These are phyloP conservation scores for Fusarium temperatum DNA, from an alignment of 2,329 filamentous ascomycete species.

Conservation along the genomic window DNA sequence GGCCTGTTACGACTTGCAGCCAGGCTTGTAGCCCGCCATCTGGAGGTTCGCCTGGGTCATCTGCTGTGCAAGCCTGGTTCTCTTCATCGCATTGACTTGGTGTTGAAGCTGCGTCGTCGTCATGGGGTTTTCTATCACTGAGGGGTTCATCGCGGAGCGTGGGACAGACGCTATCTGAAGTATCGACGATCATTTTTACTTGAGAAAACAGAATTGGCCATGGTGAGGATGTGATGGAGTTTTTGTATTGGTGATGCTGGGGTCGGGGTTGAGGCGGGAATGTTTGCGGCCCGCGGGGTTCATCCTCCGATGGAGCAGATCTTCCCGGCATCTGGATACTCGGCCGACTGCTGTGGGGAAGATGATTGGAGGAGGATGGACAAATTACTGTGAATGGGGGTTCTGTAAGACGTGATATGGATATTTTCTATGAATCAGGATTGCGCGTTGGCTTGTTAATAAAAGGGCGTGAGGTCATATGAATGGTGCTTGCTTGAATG, in stretches of 20 bases:
- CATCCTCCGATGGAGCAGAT: conserved; percentile 16
- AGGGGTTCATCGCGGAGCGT: conserved; percentile 1
- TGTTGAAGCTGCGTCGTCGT: conserved; percentile 18
- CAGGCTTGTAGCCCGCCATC: conserved; percentile 51
- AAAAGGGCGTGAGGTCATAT: too few species aligned
- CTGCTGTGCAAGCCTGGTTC: background rate
- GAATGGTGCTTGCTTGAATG: background rate
- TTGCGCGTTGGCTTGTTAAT: accelerated
- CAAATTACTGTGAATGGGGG: background rate
- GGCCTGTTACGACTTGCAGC: conserved; percentile 51
- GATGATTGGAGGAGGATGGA: background rate
- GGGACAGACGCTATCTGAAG: conserved; percentile 13
- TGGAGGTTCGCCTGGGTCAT: conserved; percentile 36
- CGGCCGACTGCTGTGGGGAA: background rate
- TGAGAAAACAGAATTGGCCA: background rate
- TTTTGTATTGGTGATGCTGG: conserved; percentile 14
- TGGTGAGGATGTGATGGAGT: background rate
- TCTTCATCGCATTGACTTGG: background rate
- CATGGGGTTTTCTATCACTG: conserved; percentile 11
- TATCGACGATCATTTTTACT: background rate
- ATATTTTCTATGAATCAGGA: background rate
- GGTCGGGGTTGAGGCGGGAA: background rate
- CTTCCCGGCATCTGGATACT: background rate
- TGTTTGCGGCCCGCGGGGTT: conserved; percentile 26
- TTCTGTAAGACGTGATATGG: background rate